These are phyloP conservation scores for Pythium utonaiense DNA, from an alignment of 352 stramenopile genomes.

Conservation along the genomic window DNA sequence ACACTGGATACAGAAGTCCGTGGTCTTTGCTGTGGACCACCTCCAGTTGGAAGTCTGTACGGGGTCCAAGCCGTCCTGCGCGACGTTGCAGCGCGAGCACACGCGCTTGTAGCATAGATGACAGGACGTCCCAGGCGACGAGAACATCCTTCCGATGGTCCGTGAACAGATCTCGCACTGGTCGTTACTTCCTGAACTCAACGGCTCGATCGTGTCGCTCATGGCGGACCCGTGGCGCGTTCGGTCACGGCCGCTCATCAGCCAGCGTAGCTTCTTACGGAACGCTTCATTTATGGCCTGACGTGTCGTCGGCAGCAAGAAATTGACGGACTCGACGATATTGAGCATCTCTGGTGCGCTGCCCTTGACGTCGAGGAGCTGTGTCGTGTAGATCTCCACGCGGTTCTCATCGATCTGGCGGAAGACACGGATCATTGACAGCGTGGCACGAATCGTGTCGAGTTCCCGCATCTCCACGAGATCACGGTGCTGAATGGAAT, in stretches of 20 bases:
- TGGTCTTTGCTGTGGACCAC: neutral
- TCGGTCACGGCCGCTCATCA: slow-evolving; percentile 16
- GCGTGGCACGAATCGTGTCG: slow-evolving; percentile 30
- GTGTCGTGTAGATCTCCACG: slow-evolving; percentile 42
- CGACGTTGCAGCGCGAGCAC: slow-evolving; percentile 15
- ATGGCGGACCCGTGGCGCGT: too few species aligned
- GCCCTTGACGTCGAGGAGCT: slow-evolving; percentile 23
- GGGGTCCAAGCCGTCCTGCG: neutral
- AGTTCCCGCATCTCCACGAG: slow-evolving; percentile 32
- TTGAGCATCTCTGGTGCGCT: neutral
- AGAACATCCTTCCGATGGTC: slow-evolving; percentile 8
- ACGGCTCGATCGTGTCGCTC: neutral
- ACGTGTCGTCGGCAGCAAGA: slow-evolving; percentile 1
- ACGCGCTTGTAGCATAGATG: slow-evolving; percentile 21
- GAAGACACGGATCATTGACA: slow-evolving; percentile 35
- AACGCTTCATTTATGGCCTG: slow-evolving; percentile 23
- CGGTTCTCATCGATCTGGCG: slow-evolving; percentile 33
- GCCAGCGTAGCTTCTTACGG: slow-evolving; percentile 44
- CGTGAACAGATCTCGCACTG: slow-evolving; percentile 12
- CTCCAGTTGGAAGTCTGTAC: neutral
- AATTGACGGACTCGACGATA: slow-evolving; percentile 26
- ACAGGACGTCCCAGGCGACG: slow-evolving; percentile 2
- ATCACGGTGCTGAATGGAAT: slow-evolving; percentile 54
- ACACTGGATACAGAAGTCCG: slow-evolving; percentile 8
- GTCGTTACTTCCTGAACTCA: neutral